These are phyloP conservation scores for Teunomyces barrocoloradensis DNA, from an alignment of 805 yeast genomes.

Conservation along the genomic window DNA sequence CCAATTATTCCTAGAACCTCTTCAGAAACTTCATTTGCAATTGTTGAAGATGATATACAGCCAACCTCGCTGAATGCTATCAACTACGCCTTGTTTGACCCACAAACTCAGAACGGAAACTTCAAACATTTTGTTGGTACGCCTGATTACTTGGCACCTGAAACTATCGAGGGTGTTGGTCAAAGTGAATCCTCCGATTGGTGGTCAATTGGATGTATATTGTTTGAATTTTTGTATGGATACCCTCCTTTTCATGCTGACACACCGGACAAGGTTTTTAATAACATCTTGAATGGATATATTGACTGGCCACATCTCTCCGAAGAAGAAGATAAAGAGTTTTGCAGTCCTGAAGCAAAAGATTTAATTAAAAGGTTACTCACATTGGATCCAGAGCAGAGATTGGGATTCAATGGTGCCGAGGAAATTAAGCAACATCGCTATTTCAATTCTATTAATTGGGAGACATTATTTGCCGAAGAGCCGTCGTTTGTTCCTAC, in stretches of 20 bases:
- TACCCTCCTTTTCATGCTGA: slow-evolving; percentile 91
- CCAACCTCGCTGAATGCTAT: slow-evolving; percentile 26
- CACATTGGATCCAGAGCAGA: slow-evolving; percentile 55
- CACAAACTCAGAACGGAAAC: slow-evolving; percentile 46
- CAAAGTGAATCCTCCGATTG: slow-evolving; percentile 90
- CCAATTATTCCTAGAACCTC: slow-evolving; percentile 49
- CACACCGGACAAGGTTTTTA: slow-evolving; percentile 77
- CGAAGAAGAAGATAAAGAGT: slow-evolving; percentile 48
- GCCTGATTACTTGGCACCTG: slow-evolving; percentile 97
- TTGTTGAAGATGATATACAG: slow-evolving; percentile 49
- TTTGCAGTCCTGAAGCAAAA: slow-evolving; percentile 65
- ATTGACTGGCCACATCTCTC: slow-evolving; percentile 83
- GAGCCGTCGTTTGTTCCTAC: slow-evolving; percentile 83
- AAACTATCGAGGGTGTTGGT: slow-evolving; percentile 79
- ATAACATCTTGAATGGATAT: slow-evolving; percentile 67
- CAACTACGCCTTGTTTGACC: slow-evolving; percentile 69
- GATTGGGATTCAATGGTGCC: slow-evolving; percentile 80
- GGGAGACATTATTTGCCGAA: slow-evolving; percentile 69
- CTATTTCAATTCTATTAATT: slow-evolving; percentile 67
- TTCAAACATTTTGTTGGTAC: slow-evolving; percentile 85
- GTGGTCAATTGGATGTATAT: slow-evolving; percentile 98
- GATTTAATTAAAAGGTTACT: slow-evolving; percentile 69
- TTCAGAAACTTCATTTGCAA: slow-evolving; percentile 57
- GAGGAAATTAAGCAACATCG: slow-evolving; percentile 77
- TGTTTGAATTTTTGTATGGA: slow-evolving; percentile 89